Percentiles rank a stretch among this genome's conserved stretches.
These are phyloP conservation scores for Phytopythium helicoides DNA, from an alignment of 352 stramenopile genomes.

Conservation along the genomic window DNA sequence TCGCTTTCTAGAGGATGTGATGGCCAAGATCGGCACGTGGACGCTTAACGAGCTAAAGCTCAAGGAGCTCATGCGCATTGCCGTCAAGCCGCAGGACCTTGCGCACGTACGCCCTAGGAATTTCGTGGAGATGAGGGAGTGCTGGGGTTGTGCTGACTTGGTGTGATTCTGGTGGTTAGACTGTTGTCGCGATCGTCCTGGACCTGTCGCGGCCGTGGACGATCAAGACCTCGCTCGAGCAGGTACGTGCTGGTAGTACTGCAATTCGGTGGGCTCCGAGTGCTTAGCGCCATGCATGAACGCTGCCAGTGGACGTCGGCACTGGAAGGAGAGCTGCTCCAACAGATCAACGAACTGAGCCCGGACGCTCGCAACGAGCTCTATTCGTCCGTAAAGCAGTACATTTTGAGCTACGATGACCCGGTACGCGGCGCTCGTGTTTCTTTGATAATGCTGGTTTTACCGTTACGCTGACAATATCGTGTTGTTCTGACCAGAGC, in stretches of 20 bases:
- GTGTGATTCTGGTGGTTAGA: slow-evolving; percentile 25
- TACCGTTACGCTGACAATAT: too few relatives aligned
- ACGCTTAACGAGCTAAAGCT: slow-evolving; percentile 68
- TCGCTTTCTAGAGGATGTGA: slow-evolving; percentile 49
- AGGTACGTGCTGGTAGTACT: slow-evolving; percentile 14
- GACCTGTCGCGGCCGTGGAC: slow-evolving; percentile 78
- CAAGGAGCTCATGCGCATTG: slow-evolving; percentile 66
- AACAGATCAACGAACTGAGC: slow-evolving; percentile 66
- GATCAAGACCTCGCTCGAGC: slow-evolving; percentile 77
- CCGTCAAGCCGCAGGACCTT: slow-evolving; percentile 54
- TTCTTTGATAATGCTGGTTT: neutral
- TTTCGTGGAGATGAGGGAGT: neutral
- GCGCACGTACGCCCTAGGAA: slow-evolving; percentile 27
- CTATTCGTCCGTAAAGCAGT: slow-evolving; percentile 61
- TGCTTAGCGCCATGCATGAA: too few relatives aligned
- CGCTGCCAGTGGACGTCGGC: slow-evolving; percentile 62
- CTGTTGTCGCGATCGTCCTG: slow-evolving; percentile 59
- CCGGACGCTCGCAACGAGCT: slow-evolving; percentile 53
- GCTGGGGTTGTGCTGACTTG: slow-evolving; percentile 1
- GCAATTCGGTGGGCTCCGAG: too few relatives aligned
- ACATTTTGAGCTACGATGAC: slow-evolving; percentile 77
- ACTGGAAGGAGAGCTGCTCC: slow-evolving; percentile 64
- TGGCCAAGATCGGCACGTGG: slow-evolving; percentile 78
- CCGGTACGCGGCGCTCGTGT: slow-evolving; percentile 32
- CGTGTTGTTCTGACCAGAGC: too few relatives aligned